Evolutionary conservation across 2,329 filamentous ascomycete species (phyloP).

Genomic region (Trichoderma afroharzianum): DNA sequence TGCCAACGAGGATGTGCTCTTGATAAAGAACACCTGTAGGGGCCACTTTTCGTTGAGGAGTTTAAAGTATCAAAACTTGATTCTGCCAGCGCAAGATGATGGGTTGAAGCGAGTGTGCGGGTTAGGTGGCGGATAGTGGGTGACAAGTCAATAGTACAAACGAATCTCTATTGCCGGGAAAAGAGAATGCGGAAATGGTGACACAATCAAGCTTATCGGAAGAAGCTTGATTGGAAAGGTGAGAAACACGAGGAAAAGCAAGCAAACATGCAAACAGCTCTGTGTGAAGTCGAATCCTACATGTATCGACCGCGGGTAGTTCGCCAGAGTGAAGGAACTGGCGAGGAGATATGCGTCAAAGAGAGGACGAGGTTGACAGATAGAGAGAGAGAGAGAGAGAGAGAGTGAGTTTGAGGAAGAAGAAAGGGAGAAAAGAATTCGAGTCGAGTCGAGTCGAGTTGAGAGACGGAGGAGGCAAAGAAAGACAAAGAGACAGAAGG

Average conservation of each 20-base stretch:
- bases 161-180: neutral
- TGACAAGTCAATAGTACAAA: neutral
- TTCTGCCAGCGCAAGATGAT: neutral
- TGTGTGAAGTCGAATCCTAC: constrained; percentile 1
- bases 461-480: neutral
- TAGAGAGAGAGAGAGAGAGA: neutral
- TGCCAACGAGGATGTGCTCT: neutral
- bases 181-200: neutral
- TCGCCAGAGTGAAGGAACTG: neutral
- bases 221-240: neutral
- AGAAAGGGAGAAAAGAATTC: neutral
- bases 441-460: neutral
- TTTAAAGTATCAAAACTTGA: neutral
- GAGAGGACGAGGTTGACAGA: neutral
- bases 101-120: neutral
- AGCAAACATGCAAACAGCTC: constrained; percentile 10
- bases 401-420: neutral
- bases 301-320: neutral
- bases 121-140: neutral
- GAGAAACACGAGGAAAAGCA: neutral
- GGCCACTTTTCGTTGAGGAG: neutral
- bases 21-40: neutral
- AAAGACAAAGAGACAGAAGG: neutral
- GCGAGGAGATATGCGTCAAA: neutral
- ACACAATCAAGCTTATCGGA: neutral